Conservation (phyloP, 73 alveolate genomes). For the Vitrella brassicaformis region DNA sequence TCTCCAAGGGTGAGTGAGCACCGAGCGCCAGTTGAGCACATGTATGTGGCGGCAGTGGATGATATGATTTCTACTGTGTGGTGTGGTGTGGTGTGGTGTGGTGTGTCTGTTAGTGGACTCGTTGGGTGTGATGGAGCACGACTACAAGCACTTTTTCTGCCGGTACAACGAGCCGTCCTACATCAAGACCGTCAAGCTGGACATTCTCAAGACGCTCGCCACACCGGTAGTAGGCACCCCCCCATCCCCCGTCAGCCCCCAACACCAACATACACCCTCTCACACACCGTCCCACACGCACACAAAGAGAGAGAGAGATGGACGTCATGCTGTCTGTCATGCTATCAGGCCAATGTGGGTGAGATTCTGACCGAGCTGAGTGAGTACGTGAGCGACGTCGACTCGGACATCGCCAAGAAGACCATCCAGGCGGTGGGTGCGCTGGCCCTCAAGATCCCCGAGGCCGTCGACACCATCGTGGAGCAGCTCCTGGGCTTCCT, state of each 20-base stretch:
- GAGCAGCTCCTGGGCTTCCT: slow-evolving; percentile 45
- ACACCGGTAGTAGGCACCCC: too few species aligned
- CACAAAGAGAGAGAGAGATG: too few species aligned
- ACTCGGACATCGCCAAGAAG: slow-evolving; percentile 52
- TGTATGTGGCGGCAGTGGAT: too few species aligned
- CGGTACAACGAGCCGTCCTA: slow-evolving; percentile 77
- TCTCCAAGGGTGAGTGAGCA: too few species aligned
- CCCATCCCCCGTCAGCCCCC: too few species aligned
- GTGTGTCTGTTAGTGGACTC: too few species aligned
- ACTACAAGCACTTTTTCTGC: slow-evolving; percentile 71
- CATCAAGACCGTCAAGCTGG: slow-evolving; percentile 65
- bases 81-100: too few species aligned
- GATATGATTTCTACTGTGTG: too few species aligned
- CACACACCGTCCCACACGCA: too few species aligned
- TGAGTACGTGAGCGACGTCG: slow-evolving; percentile 53
- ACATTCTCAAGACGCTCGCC: slow-evolving; percentile 47
- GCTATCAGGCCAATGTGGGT: slow-evolving; percentile 25
- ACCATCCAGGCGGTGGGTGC: slow-evolving; percentile 47
- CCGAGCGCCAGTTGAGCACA: too few species aligned
- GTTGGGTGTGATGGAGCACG: too few species aligned
- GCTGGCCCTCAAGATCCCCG: slow-evolving; percentile 34
- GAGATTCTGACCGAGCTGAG: slow-evolving; percentile 45
- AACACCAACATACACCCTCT: too few species aligned
- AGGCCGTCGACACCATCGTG: slow-evolving; percentile 26
- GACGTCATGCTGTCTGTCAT: background rate